Conservation (phyloP, 257 asterid species). For the Eustoma russellianum region DNA sequence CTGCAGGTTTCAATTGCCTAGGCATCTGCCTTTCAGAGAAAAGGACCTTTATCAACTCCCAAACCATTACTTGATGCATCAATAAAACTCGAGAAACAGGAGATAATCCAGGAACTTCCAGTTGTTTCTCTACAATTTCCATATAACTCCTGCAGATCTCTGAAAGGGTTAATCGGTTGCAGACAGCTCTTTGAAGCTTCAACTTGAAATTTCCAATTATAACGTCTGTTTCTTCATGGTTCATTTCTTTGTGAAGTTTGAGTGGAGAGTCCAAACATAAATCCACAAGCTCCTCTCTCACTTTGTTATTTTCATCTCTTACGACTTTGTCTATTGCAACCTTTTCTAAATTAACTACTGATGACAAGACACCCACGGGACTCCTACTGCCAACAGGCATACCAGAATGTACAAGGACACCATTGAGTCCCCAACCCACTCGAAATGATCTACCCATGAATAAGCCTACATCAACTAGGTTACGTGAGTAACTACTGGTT, state of each 20-base stretch:
- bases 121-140: conserved; percentile 67
- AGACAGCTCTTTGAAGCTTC: conserved; percentile 67
- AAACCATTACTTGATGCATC: conserved; percentile 88
- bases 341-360: conserved; percentile 75
- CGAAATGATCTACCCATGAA: conserved; percentile 99
- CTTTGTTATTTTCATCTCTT: conserved; percentile 55
- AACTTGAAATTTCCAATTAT: conserved; percentile 49
- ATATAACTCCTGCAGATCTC: conserved; percentile 81
- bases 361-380: conserved; percentile 44
- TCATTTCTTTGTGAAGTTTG: conserved; percentile 67
- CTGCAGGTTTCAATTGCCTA: conserved; percentile 38
- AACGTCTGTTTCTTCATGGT: conserved; percentile 48
- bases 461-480: conserved; percentile 90
- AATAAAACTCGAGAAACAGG: conserved; percentile 52
- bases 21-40: conserved; percentile 52
- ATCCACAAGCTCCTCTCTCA: conserved; percentile 51
- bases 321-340: conserved; percentile 69
- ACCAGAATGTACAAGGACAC: conserved; percentile 89
- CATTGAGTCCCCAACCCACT: conserved; percentile 98
- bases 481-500: conserved; percentile 48
- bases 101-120: conserved; percentile 60
- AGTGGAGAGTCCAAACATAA: conserved; percentile 69
- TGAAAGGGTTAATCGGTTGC: conserved; percentile 52
- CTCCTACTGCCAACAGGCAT: conserved; percentile 60
- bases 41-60: conserved; percentile 91